Percentiles rank a stretch among this genome's conserved stretches.
Evolutionary conservation across 164 flowering plant genomes (phyloP).

Genomic region (Tetracentron sinense): DNA sequence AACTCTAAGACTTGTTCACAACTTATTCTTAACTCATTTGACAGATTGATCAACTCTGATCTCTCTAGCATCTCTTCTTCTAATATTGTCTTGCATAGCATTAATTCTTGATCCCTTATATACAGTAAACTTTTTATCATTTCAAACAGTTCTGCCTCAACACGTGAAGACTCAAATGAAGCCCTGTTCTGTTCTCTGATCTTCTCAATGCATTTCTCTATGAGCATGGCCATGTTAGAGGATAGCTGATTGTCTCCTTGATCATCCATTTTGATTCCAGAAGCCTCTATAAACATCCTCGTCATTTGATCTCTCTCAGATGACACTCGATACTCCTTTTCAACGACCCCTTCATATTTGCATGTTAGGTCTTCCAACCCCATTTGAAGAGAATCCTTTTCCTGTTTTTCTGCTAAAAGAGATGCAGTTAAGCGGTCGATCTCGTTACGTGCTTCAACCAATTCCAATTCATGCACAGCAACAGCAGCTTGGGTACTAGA

Average conservation of each 20-base stretch:
- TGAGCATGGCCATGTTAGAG: conserved; percentile 27
- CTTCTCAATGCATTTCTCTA: conserved; percentile 53
- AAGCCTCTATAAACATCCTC: conserved; percentile 40
- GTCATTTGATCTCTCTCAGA: conserved; percentile 44
- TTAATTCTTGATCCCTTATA: conserved; percentile 51
- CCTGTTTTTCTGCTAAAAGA: conserved; percentile 51
- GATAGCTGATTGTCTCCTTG: conserved; percentile 27
- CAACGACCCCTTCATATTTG: conserved; percentile 40
- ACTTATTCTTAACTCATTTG: conserved; percentile 35
- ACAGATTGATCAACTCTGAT: conserved; percentile 33
- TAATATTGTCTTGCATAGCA: conserved; percentile 41
- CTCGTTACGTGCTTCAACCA: conserved; percentile 35
- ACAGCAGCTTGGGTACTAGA: conserved; percentile 16
- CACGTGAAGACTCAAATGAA: conserved; percentile 26
- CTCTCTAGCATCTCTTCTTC: conserved; percentile 52
- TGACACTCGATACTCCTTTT: conserved; percentile 34
- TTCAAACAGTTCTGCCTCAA: conserved; percentile 41
- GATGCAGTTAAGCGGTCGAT: conserved; percentile 48
- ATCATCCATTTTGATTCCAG: conserved; percentile 34
- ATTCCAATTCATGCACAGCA: conserved; percentile 21
- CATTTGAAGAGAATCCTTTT: conserved; percentile 45
- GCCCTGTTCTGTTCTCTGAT: conserved; percentile 38
- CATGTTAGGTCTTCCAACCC: conserved; percentile 46
- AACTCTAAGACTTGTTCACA: conserved; percentile 43
- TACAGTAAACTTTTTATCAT: conserved; percentile 49